These are phyloP conservation scores for Pyrrhoderma lamaoense DNA, from an alignment of 1,284 basidiomycete genomes.

Conservation along the genomic window DNA sequence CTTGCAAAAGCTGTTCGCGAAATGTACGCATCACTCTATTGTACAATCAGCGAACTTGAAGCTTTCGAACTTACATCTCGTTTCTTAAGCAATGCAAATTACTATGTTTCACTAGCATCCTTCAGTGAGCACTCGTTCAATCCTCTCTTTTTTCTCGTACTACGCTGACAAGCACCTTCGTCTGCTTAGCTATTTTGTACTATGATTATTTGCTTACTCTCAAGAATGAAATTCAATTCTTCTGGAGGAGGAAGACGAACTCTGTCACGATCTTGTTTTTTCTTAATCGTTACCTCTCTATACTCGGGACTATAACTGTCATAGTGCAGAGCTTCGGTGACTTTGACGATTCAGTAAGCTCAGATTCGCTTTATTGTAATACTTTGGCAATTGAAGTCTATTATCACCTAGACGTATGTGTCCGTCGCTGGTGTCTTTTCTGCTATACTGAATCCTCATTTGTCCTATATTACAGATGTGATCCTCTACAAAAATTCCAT, in stretches of 20 bases:
- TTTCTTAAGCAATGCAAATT: slow-evolving; percentile 7
- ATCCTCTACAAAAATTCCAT: slow-evolving; percentile 11
- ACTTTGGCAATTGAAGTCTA: neutral
- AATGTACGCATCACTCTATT: slow-evolving; percentile 2
- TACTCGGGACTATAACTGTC: slow-evolving; percentile 13
- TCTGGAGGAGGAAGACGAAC: slow-evolving; percentile 15
- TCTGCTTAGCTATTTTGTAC: slow-evolving; percentile 13
- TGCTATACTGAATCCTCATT: too few relatives aligned
- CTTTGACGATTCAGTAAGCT: slow-evolving; percentile 1
- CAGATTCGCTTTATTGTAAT: neutral
- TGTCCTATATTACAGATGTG: slow-evolving; percentile 13
- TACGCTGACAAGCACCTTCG: too few relatives aligned
- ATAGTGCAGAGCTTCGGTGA: slow-evolving; percentile 11
- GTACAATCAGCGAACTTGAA: too few relatives aligned
- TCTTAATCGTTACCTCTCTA: slow-evolving; percentile 15
- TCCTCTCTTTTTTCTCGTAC: neutral
- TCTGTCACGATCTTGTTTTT: slow-evolving; percentile 15
- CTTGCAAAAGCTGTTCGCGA: slow-evolving; percentile 1
- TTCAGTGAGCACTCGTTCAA: slow-evolving; percentile 8
- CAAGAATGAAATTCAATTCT: slow-evolving; percentile 13
- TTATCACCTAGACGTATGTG: neutral
- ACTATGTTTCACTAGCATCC: slow-evolving; percentile 14
- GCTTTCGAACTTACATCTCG: too few relatives aligned
- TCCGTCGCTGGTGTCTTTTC: neutral
- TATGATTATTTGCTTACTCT: slow-evolving; percentile 17